A percentile compares a stretch with the other conserved stretches of the same genome.
Conservation (phyloP, 768 basidiomycete genomes). For the Termitomyces sp. region DNA sequence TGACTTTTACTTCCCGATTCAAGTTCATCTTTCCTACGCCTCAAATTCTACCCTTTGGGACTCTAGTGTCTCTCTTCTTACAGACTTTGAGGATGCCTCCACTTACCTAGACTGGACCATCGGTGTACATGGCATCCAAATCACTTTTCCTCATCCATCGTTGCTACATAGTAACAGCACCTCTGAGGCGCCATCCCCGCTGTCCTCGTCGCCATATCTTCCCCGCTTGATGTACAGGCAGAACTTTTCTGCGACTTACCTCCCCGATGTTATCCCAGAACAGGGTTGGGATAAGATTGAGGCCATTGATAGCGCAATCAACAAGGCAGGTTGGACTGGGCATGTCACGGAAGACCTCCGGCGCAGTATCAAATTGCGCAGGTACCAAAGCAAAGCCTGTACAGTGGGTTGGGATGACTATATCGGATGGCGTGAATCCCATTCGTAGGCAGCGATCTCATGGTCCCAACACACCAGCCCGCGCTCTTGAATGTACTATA, state of each 20-base stretch:
- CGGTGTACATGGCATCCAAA: slow-evolving; percentile 88
- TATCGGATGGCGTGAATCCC: slow-evolving; percentile 57
- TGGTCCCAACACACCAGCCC: too few species aligned
- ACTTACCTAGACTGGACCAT: slow-evolving; percentile 92
- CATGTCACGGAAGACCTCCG: slow-evolving; percentile 77
- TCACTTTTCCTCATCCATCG: slow-evolving; percentile 80
- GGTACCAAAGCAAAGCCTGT: slow-evolving; percentile 77
- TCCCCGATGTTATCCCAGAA: slow-evolving; percentile 87
- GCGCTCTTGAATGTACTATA: neutral
- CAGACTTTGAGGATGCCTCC: slow-evolving; percentile 81
- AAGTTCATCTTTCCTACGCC: neutral
- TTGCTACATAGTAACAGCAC: slow-evolving; percentile 38
- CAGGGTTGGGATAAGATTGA: slow-evolving; percentile 94
- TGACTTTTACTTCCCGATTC: slow-evolving; percentile 3
- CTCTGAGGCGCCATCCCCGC: slow-evolving; percentile 64
- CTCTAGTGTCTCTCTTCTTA: slow-evolving; percentile 82
- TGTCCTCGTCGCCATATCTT: slow-evolving; percentile 59
- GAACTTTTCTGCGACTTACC: slow-evolving; percentile 79
- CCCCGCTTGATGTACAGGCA: slow-evolving; percentile 50
- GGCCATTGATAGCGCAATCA: slow-evolving; percentile 86
- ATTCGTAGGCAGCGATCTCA: neutral
- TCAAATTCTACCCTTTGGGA: neutral
- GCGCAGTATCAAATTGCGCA: slow-evolving; percentile 64
- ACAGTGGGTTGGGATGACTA: slow-evolving; percentile 73
- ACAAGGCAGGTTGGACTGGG: slow-evolving; percentile 89